These are phyloP conservation scores for Picea abies DNA, from an alignment of 83 land plant species.

Conservation along the genomic window DNA sequence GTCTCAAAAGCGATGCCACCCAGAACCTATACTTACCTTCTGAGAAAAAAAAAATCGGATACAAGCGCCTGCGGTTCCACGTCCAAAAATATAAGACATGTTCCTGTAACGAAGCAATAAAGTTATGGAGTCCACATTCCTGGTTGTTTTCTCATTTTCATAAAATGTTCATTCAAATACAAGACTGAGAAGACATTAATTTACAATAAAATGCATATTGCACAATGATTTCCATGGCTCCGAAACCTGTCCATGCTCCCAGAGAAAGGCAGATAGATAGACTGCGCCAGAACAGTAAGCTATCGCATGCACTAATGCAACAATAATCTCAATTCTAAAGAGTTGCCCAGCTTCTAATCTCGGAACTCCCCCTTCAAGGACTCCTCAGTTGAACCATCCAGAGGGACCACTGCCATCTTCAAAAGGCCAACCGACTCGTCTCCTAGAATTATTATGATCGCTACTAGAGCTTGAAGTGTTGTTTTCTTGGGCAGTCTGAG, in stretches of 20 bases:
- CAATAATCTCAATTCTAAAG: neutral
- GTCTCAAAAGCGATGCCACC: neutral
- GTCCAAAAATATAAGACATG: too few species aligned
- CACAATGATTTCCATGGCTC: too few species aligned
- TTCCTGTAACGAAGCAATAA: too few species aligned
- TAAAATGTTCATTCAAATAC: too few species aligned
- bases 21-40: constrained; percentile 1
- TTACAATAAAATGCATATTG: too few species aligned
- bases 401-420: constrained; percentile 14
- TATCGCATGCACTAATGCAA: neutral
- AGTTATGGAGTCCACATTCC: too few species aligned
- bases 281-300: neutral
- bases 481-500: constrained; percentile 24
- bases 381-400: constrained; percentile 5
- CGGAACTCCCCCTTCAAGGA: too few species aligned
- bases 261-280: too few species aligned
- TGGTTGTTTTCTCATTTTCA: too few species aligned
- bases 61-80: too few species aligned
- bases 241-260: too few species aligned
- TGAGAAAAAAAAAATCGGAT: neutral
- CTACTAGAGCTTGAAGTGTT: constrained; percentile 31
- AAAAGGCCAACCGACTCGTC: constrained; percentile 47
- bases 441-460: constrained; percentile 30
- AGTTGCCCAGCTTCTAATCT: neutral
- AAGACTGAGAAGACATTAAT: too few species aligned